Conservation (phyloP, 1,139 yeast species). For the Debaryomyces coudertii region DNA sequence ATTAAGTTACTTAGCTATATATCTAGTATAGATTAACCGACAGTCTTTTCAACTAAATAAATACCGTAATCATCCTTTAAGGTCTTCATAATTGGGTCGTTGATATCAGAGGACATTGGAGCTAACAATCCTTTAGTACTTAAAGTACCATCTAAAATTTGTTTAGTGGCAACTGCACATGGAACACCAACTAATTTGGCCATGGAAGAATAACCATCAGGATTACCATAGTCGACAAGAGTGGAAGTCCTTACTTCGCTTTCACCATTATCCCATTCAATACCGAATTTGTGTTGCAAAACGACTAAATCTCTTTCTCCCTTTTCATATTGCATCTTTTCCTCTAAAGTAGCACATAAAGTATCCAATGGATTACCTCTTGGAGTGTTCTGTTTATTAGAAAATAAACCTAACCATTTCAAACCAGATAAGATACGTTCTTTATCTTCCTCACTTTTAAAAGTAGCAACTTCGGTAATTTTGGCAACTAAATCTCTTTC, state of each 20-base stretch:
- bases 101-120: constrained; percentile 88
- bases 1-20: constrained; percentile 12
- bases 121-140: constrained; percentile 79
- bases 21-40: constrained; percentile 21
- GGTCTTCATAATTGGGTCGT: constrained; percentile 87
- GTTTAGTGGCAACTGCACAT: constrained; percentile 92
- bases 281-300: constrained; percentile 96
- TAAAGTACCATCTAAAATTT: constrained; percentile 83
- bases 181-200: constrained; percentile 98
- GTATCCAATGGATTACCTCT: constrained; percentile 96
- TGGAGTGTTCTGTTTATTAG: constrained; percentile 75
- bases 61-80: constrained; percentile 90
- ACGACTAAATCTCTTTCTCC: constrained; percentile 95
- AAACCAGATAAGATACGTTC: constrained; percentile 85
- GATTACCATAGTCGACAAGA: constrained; percentile 90
- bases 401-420: constrained; percentile 92
- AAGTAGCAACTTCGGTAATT: constrained; percentile 76
- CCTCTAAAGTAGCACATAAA: constrained; percentile 92
- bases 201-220: constrained; percentile 96
- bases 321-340: constrained; percentile 92
- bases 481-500: constrained; percentile 76
- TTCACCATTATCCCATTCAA: constrained; percentile 93
- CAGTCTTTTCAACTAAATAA: constrained; percentile 83
- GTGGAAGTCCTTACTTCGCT: constrained; percentile 94
- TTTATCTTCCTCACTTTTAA: constrained; percentile 82